Conservation (phyloP, 192 early-diverging fungal species). For the Lunasporangiospora selenospora region DNA sequence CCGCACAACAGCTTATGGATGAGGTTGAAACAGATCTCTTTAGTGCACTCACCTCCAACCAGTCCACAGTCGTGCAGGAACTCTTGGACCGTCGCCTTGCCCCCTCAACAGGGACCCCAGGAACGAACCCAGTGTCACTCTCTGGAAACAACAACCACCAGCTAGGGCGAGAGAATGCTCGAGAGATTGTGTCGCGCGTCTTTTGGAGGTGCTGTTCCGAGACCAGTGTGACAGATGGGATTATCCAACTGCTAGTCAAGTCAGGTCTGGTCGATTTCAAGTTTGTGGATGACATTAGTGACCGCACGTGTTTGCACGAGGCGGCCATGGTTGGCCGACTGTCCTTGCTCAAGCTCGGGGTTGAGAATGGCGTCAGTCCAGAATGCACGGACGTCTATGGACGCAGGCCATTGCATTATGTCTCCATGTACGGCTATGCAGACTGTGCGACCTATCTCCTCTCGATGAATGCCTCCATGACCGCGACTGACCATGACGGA, state of each 20-base stretch:
- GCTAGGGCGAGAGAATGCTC: conserved; percentile 53
- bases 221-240: conserved; percentile 41
- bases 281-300: conserved; percentile 88
- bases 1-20: conserved; percentile 45
- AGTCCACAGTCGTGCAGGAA: conserved; percentile 40
- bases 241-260: conserved; percentile 62
- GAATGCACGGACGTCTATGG: conserved; percentile 81
- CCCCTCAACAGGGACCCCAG: too few species aligned
- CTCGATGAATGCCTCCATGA: conserved; percentile 44
- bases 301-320: conserved; percentile 84
- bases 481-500: conserved; percentile 81
- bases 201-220: conserved; percentile 70
- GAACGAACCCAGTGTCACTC: conserved; percentile 15
- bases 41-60: conserved; percentile 41
- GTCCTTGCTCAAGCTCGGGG: conserved; percentile 62
- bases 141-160: too few species aligned
- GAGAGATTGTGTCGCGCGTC: conserved; percentile 64
- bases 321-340: conserved; percentile 76
- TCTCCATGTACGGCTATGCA: conserved; percentile 81
- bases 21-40: conserved; percentile 56
- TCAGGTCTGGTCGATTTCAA: conserved; percentile 70
- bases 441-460: conserved; percentile 65
- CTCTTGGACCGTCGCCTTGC: conserved; percentile 42
- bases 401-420: conserved; percentile 87
- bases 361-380: conserved; percentile 51